Evolutionary conservation across 805 yeast genomes (phyloP).

Genomic region (Metschnikowia peoriensis): DNA sequence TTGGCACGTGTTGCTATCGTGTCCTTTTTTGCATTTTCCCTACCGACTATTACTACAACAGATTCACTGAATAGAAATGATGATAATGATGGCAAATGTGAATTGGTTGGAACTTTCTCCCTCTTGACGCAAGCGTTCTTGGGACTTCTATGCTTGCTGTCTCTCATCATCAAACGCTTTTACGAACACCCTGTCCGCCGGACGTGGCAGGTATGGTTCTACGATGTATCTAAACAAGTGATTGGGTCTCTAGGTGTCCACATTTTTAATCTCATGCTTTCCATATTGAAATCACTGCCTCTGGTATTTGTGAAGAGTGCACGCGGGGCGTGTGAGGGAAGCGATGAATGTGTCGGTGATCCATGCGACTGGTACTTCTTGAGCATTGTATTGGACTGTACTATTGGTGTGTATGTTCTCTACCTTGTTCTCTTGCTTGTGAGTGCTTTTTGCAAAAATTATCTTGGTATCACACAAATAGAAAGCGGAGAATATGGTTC

Average conservation of each 20-base stretch:
- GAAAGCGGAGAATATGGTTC: slow-evolving; percentile 64
- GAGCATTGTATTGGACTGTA: slow-evolving; percentile 85
- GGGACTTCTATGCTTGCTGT: slow-evolving; percentile 74
- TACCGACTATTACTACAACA: slow-evolving; percentile 10
- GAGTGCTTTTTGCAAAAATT: slow-evolving; percentile 42
- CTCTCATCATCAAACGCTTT: slow-evolving; percentile 71
- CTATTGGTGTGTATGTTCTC: slow-evolving; percentile 86
- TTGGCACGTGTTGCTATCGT: slow-evolving; percentile 1
- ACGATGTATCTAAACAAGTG: slow-evolving; percentile 86
- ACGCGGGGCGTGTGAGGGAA: slow-evolving; percentile 21
- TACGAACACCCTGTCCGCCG: slow-evolving; percentile 78
- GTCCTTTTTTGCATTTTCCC: slow-evolving; percentile 10
- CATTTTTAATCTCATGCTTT: slow-evolving; percentile 66
- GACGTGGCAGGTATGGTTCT: slow-evolving; percentile 85
- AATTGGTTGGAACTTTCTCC: slow-evolving; percentile 79
- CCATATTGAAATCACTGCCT: slow-evolving; percentile 51
- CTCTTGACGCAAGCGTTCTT: slow-evolving; percentile 69
- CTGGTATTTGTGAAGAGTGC: slow-evolving; percentile 17
- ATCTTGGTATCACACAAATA: slow-evolving; percentile 38
- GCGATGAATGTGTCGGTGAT: slow-evolving; percentile 31
- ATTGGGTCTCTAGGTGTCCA: slow-evolving; percentile 87
- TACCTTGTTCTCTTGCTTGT: slow-evolving; percentile 50
- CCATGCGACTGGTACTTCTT: slow-evolving; percentile 96
- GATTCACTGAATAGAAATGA: slow-evolving; percentile 1
- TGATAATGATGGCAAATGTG: slow-evolving; percentile 36